phyloP scores from a whole-genome alignment of 2,329 filamentous ascomycete species.

The Penicillium psychrosexuale region DNA sequence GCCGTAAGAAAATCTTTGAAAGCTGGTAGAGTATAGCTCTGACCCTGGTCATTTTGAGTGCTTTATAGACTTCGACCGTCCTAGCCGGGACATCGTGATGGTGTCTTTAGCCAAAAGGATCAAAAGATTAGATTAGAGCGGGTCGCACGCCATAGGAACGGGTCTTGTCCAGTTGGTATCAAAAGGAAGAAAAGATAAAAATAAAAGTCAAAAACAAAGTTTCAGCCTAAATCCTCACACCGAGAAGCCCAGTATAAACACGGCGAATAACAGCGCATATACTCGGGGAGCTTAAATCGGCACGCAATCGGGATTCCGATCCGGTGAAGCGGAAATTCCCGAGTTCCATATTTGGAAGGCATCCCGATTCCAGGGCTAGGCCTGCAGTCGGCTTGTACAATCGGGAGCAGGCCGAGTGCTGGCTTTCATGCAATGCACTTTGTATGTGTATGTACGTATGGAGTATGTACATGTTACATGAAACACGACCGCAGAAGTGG shows the following conservation, averaged over 20 bases:
- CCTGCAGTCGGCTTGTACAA: slow-evolving; percentile 11
- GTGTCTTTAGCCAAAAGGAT: background rate
- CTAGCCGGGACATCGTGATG: background rate
- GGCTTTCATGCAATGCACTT: background rate
- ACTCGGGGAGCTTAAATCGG: slow-evolving; percentile 18
- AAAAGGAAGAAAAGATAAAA: background rate
- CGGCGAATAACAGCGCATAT: background rate
- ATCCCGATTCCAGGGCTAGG: slow-evolving; percentile 15
- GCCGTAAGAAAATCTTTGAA: background rate
- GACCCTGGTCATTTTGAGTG: background rate
- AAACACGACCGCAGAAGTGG: background rate
- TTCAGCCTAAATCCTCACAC: background rate
- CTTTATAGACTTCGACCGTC: background rate
- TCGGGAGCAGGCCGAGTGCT: slow-evolving; percentile 15
- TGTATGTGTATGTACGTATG: too few species aligned
- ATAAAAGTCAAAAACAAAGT: background rate
- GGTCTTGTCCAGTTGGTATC: background rate
- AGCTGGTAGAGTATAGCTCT: background rate
- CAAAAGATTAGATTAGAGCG: background rate
- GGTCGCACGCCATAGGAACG: background rate
- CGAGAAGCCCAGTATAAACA: background rate
- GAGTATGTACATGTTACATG: background rate
- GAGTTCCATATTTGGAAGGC: slow-evolving; percentile 7
- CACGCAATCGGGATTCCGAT: slow-evolving; percentile 20
- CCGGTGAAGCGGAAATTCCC: slow-evolving; percentile 23